These are phyloP conservation scores for Trapa bicornis DNA, from an alignment of 345 rosid species.

Conservation along the genomic window DNA sequence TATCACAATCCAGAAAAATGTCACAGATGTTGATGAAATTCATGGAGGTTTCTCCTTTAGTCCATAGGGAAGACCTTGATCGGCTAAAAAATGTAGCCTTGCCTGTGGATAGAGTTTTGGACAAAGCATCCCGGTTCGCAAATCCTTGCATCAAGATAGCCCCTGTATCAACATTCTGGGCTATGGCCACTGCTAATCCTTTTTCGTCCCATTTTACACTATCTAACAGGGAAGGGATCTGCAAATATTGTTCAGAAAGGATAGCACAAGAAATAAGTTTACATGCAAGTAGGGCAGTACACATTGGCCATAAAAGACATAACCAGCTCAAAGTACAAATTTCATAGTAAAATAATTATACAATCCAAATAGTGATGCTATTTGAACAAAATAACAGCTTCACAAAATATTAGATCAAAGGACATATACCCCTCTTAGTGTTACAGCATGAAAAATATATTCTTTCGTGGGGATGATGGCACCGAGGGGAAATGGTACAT, in stretches of 20 bases:
- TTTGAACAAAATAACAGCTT: too few species aligned
- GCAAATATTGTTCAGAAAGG: conserved; percentile 7
- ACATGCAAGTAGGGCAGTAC: too few species aligned
- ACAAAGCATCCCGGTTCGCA: conserved; percentile 64
- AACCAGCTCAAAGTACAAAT: too few species aligned
- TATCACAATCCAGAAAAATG: conserved; percentile 68
- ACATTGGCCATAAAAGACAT: too few species aligned
- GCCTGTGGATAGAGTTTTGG: conserved; percentile 47
- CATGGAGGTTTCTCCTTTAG: conserved; percentile 83
- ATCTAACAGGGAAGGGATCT: conserved; percentile 64
- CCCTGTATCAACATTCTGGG: conserved; percentile 84
- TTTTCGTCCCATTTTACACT: conserved; percentile 83
- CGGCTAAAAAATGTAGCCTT: conserved; percentile 94
- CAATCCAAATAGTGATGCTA: too few species aligned
- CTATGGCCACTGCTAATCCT: conserved; percentile 93
- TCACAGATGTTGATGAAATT: conserved; percentile 72
- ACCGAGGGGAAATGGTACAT: conserved; percentile 2
- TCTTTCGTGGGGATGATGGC: conserved; percentile 1
- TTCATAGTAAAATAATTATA: too few species aligned
- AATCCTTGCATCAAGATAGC: conserved; percentile 95
- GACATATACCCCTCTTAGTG: neutral
- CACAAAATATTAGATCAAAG: neutral
- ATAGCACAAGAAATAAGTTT: too few species aligned
- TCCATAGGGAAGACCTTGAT: conserved; percentile 77
- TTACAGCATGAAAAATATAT: neutral